These are phyloP conservation scores for Magnolia changhungtana DNA, from an alignment of 164 flowering plant species.

Conservation along the genomic window DNA sequence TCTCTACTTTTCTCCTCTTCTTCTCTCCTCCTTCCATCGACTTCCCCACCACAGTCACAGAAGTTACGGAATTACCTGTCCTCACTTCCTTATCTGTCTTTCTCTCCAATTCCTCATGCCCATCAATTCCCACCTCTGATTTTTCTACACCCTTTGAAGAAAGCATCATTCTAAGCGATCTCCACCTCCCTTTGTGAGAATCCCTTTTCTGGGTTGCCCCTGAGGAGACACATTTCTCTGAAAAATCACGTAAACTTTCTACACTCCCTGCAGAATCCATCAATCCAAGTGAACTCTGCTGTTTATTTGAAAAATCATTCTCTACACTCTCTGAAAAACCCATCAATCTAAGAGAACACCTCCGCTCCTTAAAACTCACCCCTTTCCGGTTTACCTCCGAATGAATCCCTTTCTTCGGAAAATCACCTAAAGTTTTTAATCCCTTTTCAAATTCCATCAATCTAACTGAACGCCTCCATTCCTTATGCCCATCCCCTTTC, in stretches of 20 bases:
- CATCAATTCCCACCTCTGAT: background rate
- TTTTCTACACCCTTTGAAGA: background rate
- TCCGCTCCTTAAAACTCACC: background rate
- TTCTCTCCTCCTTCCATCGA: conserved; percentile 7
- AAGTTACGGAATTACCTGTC: background rate
- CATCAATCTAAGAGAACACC: background rate
- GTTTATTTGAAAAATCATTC: background rate
- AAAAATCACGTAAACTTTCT: background rate
- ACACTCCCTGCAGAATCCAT: background rate
- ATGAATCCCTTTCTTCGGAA: background rate
- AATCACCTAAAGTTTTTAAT: background rate
- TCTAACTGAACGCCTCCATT: background rate
- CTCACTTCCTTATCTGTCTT: background rate
- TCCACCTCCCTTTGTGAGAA: background rate
- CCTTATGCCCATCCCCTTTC: background rate
- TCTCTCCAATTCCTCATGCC: background rate
- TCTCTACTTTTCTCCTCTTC: background rate
- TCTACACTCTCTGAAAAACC: background rate
- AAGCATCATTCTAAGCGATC: background rate
- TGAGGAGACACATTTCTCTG: background rate
- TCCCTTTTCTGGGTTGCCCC: conserved; percentile 2
- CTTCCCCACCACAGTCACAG: too few relatives aligned
- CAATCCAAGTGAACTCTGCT: background rate
- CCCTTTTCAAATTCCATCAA: conserved; percentile 1
- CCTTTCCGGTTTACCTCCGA: background rate